Conservation (phyloP, 2,329 filamentous ascomycete genomes). For the Aspergillus fumigatus region DNA sequence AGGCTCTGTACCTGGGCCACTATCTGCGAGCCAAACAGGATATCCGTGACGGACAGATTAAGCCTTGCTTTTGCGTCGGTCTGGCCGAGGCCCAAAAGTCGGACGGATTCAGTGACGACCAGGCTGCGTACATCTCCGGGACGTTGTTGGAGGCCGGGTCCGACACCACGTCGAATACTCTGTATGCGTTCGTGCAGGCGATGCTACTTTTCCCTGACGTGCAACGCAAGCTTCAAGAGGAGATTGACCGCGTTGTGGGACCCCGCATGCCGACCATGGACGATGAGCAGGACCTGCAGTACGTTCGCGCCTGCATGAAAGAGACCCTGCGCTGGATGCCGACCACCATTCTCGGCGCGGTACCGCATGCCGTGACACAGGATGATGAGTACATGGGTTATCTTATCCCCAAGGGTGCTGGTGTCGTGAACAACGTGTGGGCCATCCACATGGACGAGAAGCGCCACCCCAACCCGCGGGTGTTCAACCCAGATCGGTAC, state of each 20-base stretch:
- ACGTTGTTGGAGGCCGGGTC: constrained; percentile 42
- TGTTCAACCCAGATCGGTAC: constrained; percentile 39
- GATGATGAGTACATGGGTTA: constrained; percentile 49
- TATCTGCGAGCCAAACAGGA: constrained; percentile 40
- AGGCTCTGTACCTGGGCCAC: constrained; percentile 38
- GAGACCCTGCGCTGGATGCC: constrained; percentile 38
- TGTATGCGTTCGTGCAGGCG: constrained; percentile 48
- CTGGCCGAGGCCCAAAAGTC: constrained; percentile 28
- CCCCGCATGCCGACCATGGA: constrained; percentile 29
- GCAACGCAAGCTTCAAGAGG: constrained; percentile 38
- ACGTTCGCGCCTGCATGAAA: constrained; percentile 32
- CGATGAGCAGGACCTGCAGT: constrained; percentile 33
- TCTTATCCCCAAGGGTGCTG: constrained; percentile 47
- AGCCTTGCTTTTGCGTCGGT: constrained; percentile 25
- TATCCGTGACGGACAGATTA: constrained; percentile 23
- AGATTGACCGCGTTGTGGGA: constrained; percentile 37
- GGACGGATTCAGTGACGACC: constrained; percentile 28
- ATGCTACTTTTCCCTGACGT: constrained; percentile 45
- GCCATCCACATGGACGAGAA: constrained; percentile 40
- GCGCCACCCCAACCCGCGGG: constrained; percentile 37
- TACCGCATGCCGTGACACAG: constrained; percentile 46
- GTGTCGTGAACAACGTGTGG: constrained; percentile 44
- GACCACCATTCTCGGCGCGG: constrained; percentile 40
- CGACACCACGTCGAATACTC: constrained; percentile 48
- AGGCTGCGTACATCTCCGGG: constrained; percentile 30